These are phyloP conservation scores for Catharanthus roseus DNA, from an alignment of 257 asterid genomes.

Conservation along the genomic window DNA sequence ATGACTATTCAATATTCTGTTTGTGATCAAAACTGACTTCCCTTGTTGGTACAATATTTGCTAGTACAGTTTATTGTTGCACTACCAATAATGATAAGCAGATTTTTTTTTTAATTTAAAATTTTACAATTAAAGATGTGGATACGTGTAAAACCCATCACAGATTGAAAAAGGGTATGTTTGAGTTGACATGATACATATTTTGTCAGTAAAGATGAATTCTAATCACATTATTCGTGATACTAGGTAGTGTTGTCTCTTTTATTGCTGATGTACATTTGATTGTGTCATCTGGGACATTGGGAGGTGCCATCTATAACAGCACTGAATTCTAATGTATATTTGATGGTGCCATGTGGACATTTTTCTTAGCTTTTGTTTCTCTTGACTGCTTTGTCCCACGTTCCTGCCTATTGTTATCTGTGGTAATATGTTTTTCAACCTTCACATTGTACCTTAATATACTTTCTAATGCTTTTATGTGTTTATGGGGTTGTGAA, in stretches of 20 bases:
- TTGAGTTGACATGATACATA: too few relatives aligned
- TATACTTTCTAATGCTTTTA: conserved; percentile 22
- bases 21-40: background rate
- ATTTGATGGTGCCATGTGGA: conserved; percentile 1
- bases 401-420: background rate
- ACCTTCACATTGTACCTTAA: conserved; percentile 5
- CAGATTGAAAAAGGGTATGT: too few relatives aligned
- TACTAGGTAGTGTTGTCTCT: background rate
- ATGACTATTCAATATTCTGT: background rate
- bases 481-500: conserved; percentile 17
- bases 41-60: background rate
- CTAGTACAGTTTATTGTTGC: background rate
- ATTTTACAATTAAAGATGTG: background rate
- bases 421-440: conserved; percentile 5
- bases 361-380: background rate
- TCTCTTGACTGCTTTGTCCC: background rate
- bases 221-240: background rate
- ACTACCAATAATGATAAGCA: background rate
- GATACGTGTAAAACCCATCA: too few relatives aligned
- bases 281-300: background rate
- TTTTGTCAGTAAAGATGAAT: background rate
- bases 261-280: background rate
- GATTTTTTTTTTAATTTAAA: background rate
- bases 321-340: background rate
- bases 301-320: background rate